A percentile compares a stretch with the other conserved stretches of the same genome.
phyloP scores from a whole-genome alignment of 306 rosid genomes.

The Acacia acuminata region DNA sequence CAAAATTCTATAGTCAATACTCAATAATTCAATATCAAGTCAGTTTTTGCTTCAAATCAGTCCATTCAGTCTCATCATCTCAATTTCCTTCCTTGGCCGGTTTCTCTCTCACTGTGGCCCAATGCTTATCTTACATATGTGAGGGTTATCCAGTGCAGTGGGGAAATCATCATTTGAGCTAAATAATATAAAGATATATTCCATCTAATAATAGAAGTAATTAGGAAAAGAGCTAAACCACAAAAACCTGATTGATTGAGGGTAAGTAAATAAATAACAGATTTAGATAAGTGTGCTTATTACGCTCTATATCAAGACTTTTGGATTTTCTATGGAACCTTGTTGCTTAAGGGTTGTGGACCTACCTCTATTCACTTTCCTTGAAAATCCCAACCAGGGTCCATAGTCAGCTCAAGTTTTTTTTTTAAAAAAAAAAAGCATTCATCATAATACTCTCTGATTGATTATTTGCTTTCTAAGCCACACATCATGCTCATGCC shows the following conservation, averaged over 20 bases:
- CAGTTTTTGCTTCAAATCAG: constrained; percentile 6
- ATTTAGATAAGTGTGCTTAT: constrained; percentile 19
- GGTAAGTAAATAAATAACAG: constrained; percentile 6
- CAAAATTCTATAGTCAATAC: not conserved
- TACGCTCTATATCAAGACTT: constrained; percentile 6
- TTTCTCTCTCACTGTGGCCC: not conserved
- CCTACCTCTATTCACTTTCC: constrained; percentile 24
- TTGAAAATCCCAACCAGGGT: constrained; percentile 25
- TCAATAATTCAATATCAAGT: not conserved
- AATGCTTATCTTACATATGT: constrained; percentile 2
- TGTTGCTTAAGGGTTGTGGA: constrained; percentile 29
- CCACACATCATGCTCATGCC: constrained; percentile 34
- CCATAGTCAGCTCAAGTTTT: constrained; percentile 1
- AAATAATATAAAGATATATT: not conserved
- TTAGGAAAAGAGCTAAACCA: not conserved
- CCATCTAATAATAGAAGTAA: not conserved
- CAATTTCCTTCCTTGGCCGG: not conserved
- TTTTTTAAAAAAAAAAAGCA: not conserved
- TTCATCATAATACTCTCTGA: constrained; percentile 15
- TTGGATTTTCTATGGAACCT: constrained; percentile 15
- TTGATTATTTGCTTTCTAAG: constrained; percentile 11
- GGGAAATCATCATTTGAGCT: not conserved
- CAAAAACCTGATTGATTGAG: constrained; percentile 5
- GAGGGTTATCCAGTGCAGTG: not conserved
- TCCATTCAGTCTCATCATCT: not conserved